These are phyloP conservation scores for Sclerospora graminicola DNA, from an alignment of 352 stramenopile species.

Conservation along the genomic window DNA sequence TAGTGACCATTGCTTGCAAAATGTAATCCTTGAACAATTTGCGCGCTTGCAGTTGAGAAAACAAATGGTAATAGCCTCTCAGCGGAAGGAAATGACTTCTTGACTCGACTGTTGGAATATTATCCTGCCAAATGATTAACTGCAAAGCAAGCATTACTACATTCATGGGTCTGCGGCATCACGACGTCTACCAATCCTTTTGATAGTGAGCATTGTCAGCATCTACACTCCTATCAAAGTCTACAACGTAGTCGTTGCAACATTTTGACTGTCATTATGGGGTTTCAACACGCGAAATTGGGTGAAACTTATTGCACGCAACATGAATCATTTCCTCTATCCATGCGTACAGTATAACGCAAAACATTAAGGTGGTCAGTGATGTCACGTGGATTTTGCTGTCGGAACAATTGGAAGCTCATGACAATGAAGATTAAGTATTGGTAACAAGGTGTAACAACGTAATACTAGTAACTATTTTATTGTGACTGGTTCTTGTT, in stretches of 20 bases:
- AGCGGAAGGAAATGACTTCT: constrained; percentile 45
- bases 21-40: not conserved
- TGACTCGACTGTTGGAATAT: constrained; percentile 37
- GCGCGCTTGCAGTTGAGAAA: constrained; percentile 38
- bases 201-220: constrained; percentile 31
- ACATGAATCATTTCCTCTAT: too few relatives aligned
- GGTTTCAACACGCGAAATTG: constrained; percentile 48
- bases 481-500: too few relatives aligned
- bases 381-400: too few relatives aligned
- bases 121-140: constrained; percentile 43
- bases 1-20: not conserved
- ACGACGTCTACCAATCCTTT: constrained; percentile 35
- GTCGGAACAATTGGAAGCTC: too few relatives aligned
- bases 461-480: too few relatives aligned
- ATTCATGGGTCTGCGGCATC: constrained; percentile 49
- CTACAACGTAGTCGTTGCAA: constrained; percentile 65
- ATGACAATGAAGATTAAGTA: too few relatives aligned
- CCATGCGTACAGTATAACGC: too few relatives aligned
- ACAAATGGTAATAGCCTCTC: constrained; percentile 53
- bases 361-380: too few relatives aligned
- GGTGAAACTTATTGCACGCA: constrained; percentile 20
- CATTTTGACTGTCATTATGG: constrained; percentile 65
- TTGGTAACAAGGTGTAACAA: too few relatives aligned
- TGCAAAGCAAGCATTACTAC: constrained; percentile 38
- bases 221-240: constrained; percentile 51